Evolutionary conservation across 2,329 filamentous ascomycete genomes (phyloP), one percentile per base, ranked within the genome.

Genomic region (Hymenoscyphus albidus): DNA sequence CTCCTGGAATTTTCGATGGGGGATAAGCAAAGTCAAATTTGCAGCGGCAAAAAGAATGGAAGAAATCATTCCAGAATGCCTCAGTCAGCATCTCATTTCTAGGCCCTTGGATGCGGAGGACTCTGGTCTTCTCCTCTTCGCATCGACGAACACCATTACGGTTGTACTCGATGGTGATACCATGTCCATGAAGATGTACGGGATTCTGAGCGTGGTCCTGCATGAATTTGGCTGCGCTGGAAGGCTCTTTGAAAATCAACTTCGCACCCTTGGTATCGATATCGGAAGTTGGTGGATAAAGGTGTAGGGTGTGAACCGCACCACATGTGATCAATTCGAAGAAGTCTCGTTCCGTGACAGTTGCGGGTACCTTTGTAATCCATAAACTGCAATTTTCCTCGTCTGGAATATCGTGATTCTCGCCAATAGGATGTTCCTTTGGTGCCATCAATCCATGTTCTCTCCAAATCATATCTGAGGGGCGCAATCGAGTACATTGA

Each of bases 31-130:
- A 18, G 7, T 48, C 44, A 18, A 48, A 58, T n/a, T 40, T 6
- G 57, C n/a, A 58, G 1, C 10, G 13, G 13, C 57, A 58, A n/a
- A 39, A 38, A 13, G 6, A 12, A 14, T 7, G 12, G 35, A 58
- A 38, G 18, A n/a, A 58, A 3, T 40, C 31, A 22, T 38, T 12
- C 57, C 57, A 58, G 32, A n/a, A 58, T 13, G 48, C 35, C 35
- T 35, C 35, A 18, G 44, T 18, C n/a, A 1, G 4, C 14, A 18
- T 9, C 18, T 48, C 44, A n/a, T 48, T 18, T 18, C 44, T 48
- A 12, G 63, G 63, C 12, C 64, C 64, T 31, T 61, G 44, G 31
- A 65, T 55, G 7, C 62, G 22, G n/a, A 65, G 54, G 16, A 65
- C 61, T 16, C 64, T 61, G 38, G 64, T 59, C 7, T 61, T n/a